phyloP scores from a whole-genome alignment of 352 stramenopile species.

The Globisporangium nagaii region DNA sequence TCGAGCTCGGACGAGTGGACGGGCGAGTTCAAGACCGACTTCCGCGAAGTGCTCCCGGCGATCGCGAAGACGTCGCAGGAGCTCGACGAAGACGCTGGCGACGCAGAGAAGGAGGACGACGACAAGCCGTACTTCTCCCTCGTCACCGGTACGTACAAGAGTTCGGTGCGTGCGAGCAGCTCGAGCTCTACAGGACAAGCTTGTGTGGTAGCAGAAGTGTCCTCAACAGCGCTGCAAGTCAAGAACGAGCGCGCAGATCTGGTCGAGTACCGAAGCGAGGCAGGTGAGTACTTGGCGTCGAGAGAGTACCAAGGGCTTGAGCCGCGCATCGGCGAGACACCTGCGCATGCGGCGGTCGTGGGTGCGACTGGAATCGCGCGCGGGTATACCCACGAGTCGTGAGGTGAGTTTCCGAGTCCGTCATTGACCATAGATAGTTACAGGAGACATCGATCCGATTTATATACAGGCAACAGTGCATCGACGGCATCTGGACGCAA shows the following conservation, averaged over 20 bases:
- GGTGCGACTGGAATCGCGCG: slow-evolving; percentile 71
- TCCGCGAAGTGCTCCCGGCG: slow-evolving; percentile 68
- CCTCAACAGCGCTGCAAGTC: slow-evolving; percentile 39
- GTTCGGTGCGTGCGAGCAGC: slow-evolving; percentile 15
- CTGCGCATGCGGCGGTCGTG: slow-evolving; percentile 67
- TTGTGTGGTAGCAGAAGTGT: too few relatives aligned
- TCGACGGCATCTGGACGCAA: too few relatives aligned
- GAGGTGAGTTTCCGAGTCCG: too few relatives aligned
- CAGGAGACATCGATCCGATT: too few relatives aligned
- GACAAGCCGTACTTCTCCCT: slow-evolving; percentile 84
- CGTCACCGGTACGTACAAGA: slow-evolving; percentile 72
- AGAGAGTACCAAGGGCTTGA: slow-evolving; percentile 80
- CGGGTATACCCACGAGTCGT: slow-evolving; percentile 61
- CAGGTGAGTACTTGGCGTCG: slow-evolving; percentile 60
- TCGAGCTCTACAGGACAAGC: too few relatives aligned
- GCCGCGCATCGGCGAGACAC: slow-evolving; percentile 72
- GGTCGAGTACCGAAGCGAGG: slow-evolving; percentile 62
- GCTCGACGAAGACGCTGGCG: slow-evolving; percentile 19
- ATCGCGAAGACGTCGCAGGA: slow-evolving; percentile 31
- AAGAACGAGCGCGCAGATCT: slow-evolving; percentile 54
- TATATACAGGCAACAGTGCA: too few relatives aligned
- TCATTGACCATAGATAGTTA: too few relatives aligned
- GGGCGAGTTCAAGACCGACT: slow-evolving; percentile 80
- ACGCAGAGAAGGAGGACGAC: slow-evolving; percentile 21
- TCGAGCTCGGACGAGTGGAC: slow-evolving; percentile 84